phyloP scores from a whole-genome alignment of 192 early-diverging fungal species.

The Globomyces pollinis-pini region DNA sequence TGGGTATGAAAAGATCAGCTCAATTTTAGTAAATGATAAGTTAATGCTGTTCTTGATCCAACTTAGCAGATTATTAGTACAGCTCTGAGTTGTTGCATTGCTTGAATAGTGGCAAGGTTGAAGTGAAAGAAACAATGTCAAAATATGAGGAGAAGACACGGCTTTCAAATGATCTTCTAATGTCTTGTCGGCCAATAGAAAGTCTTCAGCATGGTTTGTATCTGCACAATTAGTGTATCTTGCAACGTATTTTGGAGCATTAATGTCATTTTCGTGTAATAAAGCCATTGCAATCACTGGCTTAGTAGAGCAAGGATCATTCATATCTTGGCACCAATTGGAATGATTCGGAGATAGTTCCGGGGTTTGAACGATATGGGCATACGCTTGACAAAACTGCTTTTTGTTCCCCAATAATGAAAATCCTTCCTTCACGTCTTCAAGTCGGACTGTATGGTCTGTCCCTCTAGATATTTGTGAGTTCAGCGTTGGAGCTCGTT shows the following conservation, averaged over 20 bases:
- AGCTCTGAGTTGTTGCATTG: not conserved
- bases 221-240: constrained; percentile 11
- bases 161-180: not conserved
- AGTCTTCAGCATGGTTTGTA: constrained; percentile 9
- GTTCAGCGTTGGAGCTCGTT: too few relatives aligned
- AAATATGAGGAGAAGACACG: not conserved
- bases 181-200: not conserved
- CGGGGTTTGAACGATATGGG: not conserved
- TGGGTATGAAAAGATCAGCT: constrained; percentile 6
- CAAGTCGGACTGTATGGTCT: too few relatives aligned
- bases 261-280: not conserved
- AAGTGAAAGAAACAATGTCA: constrained; percentile 2
- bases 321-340: too few relatives aligned
- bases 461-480: too few relatives aligned
- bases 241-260: not conserved
- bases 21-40: constrained; percentile 5
- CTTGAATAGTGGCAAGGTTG: constrained; percentile 8
- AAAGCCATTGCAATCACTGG: not conserved
- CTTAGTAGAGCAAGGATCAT: constrained; percentile 4
- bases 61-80: constrained; percentile 3
- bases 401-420: not conserved
- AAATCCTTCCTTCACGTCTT: too few relatives aligned
- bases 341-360: not conserved
- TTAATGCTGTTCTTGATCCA: not conserved
- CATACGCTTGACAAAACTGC: constrained; percentile 7